phyloP scores from a whole-genome alignment of 73 alveolate species.

The Breviolum minutum region DNA sequence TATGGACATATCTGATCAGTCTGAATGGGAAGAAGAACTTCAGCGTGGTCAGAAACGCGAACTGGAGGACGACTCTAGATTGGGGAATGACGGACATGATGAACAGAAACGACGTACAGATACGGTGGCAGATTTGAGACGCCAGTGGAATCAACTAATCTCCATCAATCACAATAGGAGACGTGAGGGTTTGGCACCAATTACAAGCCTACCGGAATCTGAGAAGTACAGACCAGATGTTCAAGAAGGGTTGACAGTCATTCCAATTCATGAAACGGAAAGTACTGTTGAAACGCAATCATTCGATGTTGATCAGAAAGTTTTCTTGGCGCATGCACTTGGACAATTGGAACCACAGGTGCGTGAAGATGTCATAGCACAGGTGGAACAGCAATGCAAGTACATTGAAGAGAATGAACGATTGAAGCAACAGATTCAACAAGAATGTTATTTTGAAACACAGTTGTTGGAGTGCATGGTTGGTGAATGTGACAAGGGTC shows the following conservation, averaged over 20 bases:
- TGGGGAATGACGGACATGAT: neutral
- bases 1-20: neutral
- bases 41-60: neutral
- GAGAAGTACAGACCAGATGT: neutral
- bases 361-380: neutral
- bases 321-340: neutral
- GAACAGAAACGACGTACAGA: neutral
- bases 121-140: neutral
- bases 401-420: neutral
- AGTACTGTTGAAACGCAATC: neutral
- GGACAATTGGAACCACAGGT: neutral
- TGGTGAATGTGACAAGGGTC: neutral
- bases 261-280: no score
- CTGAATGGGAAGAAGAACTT: constrained; percentile 3
- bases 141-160: constrained; percentile 5
- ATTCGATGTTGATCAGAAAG: neutral
- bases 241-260: no score
- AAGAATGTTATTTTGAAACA: neutral
- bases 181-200: constrained; percentile 16
- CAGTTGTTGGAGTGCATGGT: neutral
- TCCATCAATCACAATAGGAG: constrained; percentile 7
- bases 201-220: neutral
- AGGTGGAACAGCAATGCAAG: neutral
- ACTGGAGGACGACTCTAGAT: neutral
- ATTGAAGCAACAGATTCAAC: neutral